Evolutionary conservation across 495 filamentous ascomycete species (phyloP).

Genomic region (Mycothermus thermophilus): DNA sequence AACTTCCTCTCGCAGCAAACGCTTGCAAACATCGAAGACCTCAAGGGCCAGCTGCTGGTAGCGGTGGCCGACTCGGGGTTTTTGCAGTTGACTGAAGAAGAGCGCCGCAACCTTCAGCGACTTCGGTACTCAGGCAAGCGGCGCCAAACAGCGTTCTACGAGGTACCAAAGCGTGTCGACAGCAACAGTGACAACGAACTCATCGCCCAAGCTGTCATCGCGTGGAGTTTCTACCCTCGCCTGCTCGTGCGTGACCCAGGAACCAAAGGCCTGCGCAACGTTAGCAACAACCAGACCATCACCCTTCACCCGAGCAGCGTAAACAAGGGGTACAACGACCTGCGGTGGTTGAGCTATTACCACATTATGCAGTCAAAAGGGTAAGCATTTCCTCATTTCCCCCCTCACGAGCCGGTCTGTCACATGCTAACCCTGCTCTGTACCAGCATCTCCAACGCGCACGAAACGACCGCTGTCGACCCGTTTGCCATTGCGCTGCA

Average conservation of each 20-base stretch:
- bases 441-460: conserved; percentile 61
- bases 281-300: conserved; percentile 79
- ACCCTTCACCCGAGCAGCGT: conserved; percentile 74
- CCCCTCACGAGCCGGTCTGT: no score
- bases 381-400: conserved; percentile 22
- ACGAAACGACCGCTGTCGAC: conserved; percentile 73
- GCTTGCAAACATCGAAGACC: conserved; percentile 78
- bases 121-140: conserved; percentile 31
- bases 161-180: conserved; percentile 58
- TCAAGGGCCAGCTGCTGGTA: conserved; percentile 78
- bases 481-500: conserved; percentile 70
- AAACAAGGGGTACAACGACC: conserved; percentile 52
- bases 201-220: conserved; percentile 64
- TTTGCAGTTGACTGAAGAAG: conserved; percentile 52
- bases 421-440: neutral
- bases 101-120: conserved; percentile 51
- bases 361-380: conserved; percentile 87
- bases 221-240: conserved; percentile 92
- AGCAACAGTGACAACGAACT: conserved; percentile 62
- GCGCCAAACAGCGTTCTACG: conserved; percentile 62
- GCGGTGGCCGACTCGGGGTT: conserved; percentile 73
- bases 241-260: conserved; percentile 57
- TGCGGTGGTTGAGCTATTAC: conserved; percentile 85
- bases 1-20: conserved; percentile 79
- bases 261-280: conserved; percentile 79